A percentile compares a stretch with the other conserved stretches of the same genome.
These are phyloP conservation scores for Boletus tylopilopsis DNA, from an alignment of 768 basidiomycete species.

Conservation along the genomic window DNA sequence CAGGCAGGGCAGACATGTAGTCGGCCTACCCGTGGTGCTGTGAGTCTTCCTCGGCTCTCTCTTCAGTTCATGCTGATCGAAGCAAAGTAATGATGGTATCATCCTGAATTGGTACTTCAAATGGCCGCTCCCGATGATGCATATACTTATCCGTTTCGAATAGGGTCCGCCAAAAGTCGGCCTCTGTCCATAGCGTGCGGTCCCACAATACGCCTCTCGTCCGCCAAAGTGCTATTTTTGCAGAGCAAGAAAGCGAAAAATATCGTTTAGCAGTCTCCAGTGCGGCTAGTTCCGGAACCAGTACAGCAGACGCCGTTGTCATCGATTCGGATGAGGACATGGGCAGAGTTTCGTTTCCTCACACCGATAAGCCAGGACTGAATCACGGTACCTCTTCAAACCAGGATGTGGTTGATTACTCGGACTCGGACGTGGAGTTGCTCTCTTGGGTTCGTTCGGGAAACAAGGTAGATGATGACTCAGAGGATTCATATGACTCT, in stretches of 20 bases:
- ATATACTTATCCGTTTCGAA: slow-evolving; percentile 8
- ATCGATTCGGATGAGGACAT: slow-evolving; percentile 20
- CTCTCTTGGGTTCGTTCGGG: slow-evolving; percentile 4
- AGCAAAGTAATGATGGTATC: slow-evolving; percentile 26
- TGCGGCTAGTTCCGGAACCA: slow-evolving; percentile 9
- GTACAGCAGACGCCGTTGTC: slow-evolving; percentile 18
- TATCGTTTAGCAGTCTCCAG: not conserved
- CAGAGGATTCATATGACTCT: not conserved
- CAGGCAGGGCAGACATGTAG: slow-evolving; percentile 20
- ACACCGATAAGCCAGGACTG: not conserved
- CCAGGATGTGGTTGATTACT: slow-evolving; percentile 1
- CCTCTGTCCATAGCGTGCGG: not conserved
- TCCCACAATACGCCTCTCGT: not conserved
- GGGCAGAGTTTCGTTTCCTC: not conserved
- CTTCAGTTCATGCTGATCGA: slow-evolving; percentile 4
- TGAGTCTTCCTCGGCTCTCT: slow-evolving; percentile 10
- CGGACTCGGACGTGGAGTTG: slow-evolving; percentile 11
- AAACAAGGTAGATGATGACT: not conserved
- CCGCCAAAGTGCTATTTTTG: not conserved
- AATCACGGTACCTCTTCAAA: not conserved
- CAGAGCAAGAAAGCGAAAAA: not conserved
- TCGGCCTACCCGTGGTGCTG: slow-evolving; percentile 26
- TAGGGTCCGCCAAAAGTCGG: slow-evolving; percentile 14
- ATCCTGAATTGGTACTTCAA: slow-evolving; percentile 27
- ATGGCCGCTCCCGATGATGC: not conserved